These are phyloP conservation scores for Teunomyces funiuensis DNA, from an alignment of 805 yeast genomes.

Conservation along the genomic window DNA sequence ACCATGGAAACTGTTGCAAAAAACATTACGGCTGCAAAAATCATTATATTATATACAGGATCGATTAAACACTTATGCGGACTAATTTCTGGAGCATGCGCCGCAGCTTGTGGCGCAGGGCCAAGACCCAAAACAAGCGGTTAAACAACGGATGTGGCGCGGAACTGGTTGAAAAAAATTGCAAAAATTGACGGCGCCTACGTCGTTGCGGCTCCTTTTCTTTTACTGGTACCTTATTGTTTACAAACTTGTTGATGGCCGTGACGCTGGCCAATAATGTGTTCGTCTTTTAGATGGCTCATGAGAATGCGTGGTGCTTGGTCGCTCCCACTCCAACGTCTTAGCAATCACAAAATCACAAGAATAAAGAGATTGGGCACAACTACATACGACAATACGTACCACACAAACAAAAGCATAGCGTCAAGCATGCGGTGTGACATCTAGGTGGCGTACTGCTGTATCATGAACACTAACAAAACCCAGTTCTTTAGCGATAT, in stretches of 20 bases:
- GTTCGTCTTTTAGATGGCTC: too few relatives aligned
- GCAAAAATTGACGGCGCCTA: too few relatives aligned
- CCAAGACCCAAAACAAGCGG: slow-evolving; percentile 61
- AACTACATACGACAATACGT: slow-evolving; percentile 73
- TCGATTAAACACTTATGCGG: slow-evolving; percentile 53
- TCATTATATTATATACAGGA: too few relatives aligned
- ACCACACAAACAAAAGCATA: slow-evolving; percentile 70
- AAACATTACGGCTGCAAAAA: slow-evolving; percentile 55
- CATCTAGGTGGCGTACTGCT: slow-evolving; percentile 47
- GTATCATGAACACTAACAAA: slow-evolving; percentile 57
- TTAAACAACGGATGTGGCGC: slow-evolving; percentile 66
- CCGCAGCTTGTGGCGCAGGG: slow-evolving; percentile 65
- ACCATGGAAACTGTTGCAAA: slow-evolving; percentile 67
- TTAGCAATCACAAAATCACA: slow-evolving; percentile 83
- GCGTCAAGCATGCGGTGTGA: slow-evolving; percentile 59
- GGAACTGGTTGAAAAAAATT: too few relatives aligned
- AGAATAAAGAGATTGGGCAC: slow-evolving; percentile 89
- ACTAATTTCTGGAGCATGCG: slow-evolving; percentile 72
- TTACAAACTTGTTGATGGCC: slow-evolving; percentile 51
- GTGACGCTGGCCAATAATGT: too few relatives aligned
- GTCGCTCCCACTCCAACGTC: slow-evolving; percentile 71
- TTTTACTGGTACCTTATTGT: slow-evolving; percentile 15
- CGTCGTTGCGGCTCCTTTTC: too few relatives aligned
- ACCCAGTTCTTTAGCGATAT: slow-evolving; percentile 96
- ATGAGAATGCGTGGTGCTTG: slow-evolving; percentile 59